Evolutionary conservation across 441 rosid genomes (phyloP).

Genomic region (Eruca vesicaria): DNA sequence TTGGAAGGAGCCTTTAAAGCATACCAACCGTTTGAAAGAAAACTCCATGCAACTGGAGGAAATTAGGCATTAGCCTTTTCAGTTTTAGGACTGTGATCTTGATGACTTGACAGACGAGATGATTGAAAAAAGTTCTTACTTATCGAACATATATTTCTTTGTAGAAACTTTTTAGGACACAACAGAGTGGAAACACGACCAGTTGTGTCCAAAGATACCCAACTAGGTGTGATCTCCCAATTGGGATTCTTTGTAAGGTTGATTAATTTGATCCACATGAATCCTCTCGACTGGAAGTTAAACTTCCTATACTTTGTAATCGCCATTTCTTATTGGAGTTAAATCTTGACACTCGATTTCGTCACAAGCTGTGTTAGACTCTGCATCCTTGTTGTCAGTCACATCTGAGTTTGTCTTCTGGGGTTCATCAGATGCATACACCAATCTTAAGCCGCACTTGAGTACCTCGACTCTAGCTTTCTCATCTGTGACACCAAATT

Average conservation of each 20-base stretch:
- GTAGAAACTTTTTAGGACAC: neutral
- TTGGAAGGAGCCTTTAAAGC: too few relatives aligned
- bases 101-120: too few relatives aligned
- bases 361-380: too few relatives aligned
- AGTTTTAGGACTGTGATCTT: too few relatives aligned
- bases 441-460: slow-evolving; percentile 17
- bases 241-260: neutral
- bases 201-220: slow-evolving; percentile 5
- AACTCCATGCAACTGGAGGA: too few relatives aligned
- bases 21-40: too few relatives aligned
- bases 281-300: neutral
- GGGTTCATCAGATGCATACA: slow-evolving; percentile 17
- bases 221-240: neutral
- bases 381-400: slow-evolving; percentile 7
- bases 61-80: too few relatives aligned
- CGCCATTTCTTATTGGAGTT: neutral
- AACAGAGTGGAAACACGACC: neutral
- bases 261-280: neutral
- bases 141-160: too few relatives aligned
- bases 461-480: neutral
- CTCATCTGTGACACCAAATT: slow-evolving; percentile 1
- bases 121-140: too few relatives aligned
- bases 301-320: neutral
- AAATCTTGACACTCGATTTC: neutral
- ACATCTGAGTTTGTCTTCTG: slow-evolving; percentile 5